Evolutionary conservation across 2,329 filamentous ascomycete genomes (phyloP), one percentile per base, ranked within the genome.

Genomic region (Talaromyces amestolkiae): DNA sequence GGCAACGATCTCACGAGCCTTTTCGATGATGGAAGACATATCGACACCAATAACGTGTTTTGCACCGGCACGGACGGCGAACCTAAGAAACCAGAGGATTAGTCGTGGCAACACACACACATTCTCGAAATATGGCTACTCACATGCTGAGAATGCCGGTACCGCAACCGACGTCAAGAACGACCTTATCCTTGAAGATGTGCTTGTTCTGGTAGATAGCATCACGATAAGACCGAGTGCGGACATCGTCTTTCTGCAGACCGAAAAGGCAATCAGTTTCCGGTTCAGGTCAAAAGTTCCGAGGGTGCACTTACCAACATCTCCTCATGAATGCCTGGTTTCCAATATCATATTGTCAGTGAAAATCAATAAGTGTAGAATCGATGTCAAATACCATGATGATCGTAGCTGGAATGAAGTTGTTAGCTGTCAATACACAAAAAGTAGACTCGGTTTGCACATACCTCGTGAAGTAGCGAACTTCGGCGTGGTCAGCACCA

Each of bases 21-120:
- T 99, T 82, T 96, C 92, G 82, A 99, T 97, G 80, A 99, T 99
- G 72, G 94, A 97, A 39, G 95, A 99, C 94, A 98, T 99, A 81
- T 99, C 95, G 65, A 99, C 95, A 73, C 95, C 95, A 71, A 98
- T 96, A 72, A 99, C 95, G 80, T 99, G 95, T 83, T 97, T 98
- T 66, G 95, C 95, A 76, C 95, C 95, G 68, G 95, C 93, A 82
- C 91, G 93, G 68, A 92, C 93, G 64, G 95, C 95, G 79, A 99
- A 99, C 94, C 94, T 98, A 61, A 24, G n/a, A 37, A 15, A 22
- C n/a, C 31, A 17, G 15, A 37, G 10, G 53, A 19, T 56, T 24
- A 56, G 53, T 17, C 3, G 31, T 15, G 53, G 11, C 24, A n/a
- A 31, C 0, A 39, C 11, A 39, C 11, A n/a, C 13, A 10, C n/a